Base-by-base conservation (phyloP, 2,329 filamentous ascomycete species). In the Penicillium sp. region DNA sequence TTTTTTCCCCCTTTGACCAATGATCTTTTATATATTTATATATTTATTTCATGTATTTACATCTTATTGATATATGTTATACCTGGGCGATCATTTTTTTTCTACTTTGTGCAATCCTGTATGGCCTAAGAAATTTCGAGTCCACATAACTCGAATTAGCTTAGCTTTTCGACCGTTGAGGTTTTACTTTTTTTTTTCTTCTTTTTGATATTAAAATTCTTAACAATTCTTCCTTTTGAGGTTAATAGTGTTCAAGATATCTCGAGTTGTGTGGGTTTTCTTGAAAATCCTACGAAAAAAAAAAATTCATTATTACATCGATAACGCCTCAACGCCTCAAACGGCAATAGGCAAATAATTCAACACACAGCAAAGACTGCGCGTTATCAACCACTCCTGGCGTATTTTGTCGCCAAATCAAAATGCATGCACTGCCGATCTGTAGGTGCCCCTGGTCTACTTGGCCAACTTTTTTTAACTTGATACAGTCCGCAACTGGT, bases 401-500 rank as follows among this genome's bases (percentile, higher is more conserved):
- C 16, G 19, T 41, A n/a, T 43, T 31, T 29, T 29, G 19, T 41
- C 25, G 11, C 25, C 9, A 16, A 29, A 23, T 19, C 9, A 60
- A 40, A 31, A 27, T 61, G 15, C 40, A 54, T 5, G 36, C 51
- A 1, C 29, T 45, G 23, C 33, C 53, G 11, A 61, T 53, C 19
- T 51, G 63, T 65, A 60, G 27, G 58, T 56, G 1, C 23, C 3
- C 5, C 4, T 46, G 16, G 9, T 11, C 11, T 23, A 29, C 19
- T 10, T 13, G 9, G 13, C 9, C 6, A 10, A 16, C 34, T 56
- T 50, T 23, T 50, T 5, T 39, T 55, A 38, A 54, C 25, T n/a
- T 27, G 34, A 7, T 40, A 48, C 54, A 71, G 69, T 60, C 44
- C 60, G 55, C 50, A 57, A 55, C 29, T 66, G 59, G 63, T 55